Evolutionary conservation across 192 early-diverging fungal species (phyloP), one percentile per base, ranked within the genome.

Genomic region (Coemansia umbellata): DNA sequence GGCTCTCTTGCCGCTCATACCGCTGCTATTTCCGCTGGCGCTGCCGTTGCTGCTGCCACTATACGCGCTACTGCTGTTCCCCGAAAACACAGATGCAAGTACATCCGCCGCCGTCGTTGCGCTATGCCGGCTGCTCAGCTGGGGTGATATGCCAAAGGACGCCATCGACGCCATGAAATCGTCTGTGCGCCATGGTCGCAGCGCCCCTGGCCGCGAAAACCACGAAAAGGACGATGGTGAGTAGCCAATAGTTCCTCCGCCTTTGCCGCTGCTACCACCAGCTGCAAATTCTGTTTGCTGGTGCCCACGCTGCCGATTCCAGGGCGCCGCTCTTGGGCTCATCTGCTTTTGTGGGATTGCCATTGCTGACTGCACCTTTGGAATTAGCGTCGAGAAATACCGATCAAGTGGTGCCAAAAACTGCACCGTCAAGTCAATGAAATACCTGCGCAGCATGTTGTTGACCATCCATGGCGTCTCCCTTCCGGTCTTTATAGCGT

Each of bases 371-470:
- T 61, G 77, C 23, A 78, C 80, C 32, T 82, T 81, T 2, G 93
- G 88, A 37, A 98, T 82, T 47, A 95, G 65, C 3, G 88, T 87
- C 55, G 87, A 84, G 69, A 95, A 98, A 62, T 97, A 91, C 11
- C 91, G 84, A 58, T 97, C 91, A 45, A 98, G 73, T n/a, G 96
- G 96, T 22, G 90, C 91, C 55, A 98, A 67, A 57, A 98, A 95
- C 73, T 88, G 82, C 57, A 93, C 92, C 0, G 94, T 93, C 36
- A 98, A 66, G 39, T 95, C 94, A 14, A 90, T 81, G 82, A 97
- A 97, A 65, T 98, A 85, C 41, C 92, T 78, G 19, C 96, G 80
- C 33, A 98, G 70, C 61, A 87, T 87, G 69, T 98, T 98, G 78
- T 98, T 91, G 35, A 97, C 62, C n/a, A 86, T 51, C 80, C 73